A percentile compares a stretch with the other conserved stretches of the same genome.
These are phyloP conservation scores for Aplosporella prunicola DNA, from an alignment of 2,329 filamentous ascomycete species.

Conservation along the genomic window DNA sequence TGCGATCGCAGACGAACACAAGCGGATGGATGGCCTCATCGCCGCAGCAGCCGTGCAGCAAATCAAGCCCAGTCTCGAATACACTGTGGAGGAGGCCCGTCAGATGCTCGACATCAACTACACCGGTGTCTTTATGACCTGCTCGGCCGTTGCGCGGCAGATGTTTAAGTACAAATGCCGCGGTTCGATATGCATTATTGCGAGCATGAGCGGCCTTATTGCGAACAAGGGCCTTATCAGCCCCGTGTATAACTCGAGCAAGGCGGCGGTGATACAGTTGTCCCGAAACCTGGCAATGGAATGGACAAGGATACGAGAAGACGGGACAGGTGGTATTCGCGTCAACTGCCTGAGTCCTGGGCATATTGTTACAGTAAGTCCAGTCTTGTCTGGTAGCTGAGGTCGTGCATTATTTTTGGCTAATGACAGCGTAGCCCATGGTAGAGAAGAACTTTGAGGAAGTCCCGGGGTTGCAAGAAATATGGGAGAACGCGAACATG, in stretches of 20 bases:
- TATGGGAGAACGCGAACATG: constrained; percentile 80
- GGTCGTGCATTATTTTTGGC: not conserved
- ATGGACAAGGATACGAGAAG: constrained; percentile 39
- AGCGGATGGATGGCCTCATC: constrained; percentile 68
- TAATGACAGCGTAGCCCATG: constrained; percentile 47
- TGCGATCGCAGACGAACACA: constrained; percentile 57
- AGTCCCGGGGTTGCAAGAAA: constrained; percentile 49
- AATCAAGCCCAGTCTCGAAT: constrained; percentile 70
- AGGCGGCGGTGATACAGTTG: constrained; percentile 63
- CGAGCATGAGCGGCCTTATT: constrained; percentile 51
- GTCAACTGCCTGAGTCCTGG: constrained; percentile 73
- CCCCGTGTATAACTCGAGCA: constrained; percentile 64
- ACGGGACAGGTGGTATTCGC: constrained; percentile 56
- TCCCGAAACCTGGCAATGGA: constrained; percentile 60
- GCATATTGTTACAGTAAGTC: constrained; percentile 55
- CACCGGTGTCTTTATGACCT: constrained; percentile 51
- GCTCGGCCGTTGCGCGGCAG: constrained; percentile 50
- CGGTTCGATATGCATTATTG: constrained; percentile 52
- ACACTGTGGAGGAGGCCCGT: constrained; percentile 49
- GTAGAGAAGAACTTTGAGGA: constrained; percentile 67
- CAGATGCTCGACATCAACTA: constrained; percentile 51
- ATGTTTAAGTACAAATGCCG: constrained; percentile 48
- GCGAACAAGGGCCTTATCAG: constrained; percentile 53
- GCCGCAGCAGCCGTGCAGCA: constrained; percentile 68
- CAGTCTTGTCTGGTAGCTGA: not conserved